These are phyloP conservation scores for Persicaria maculosa DNA, from an alignment of 148 eudicot species.

Conservation along the genomic window DNA sequence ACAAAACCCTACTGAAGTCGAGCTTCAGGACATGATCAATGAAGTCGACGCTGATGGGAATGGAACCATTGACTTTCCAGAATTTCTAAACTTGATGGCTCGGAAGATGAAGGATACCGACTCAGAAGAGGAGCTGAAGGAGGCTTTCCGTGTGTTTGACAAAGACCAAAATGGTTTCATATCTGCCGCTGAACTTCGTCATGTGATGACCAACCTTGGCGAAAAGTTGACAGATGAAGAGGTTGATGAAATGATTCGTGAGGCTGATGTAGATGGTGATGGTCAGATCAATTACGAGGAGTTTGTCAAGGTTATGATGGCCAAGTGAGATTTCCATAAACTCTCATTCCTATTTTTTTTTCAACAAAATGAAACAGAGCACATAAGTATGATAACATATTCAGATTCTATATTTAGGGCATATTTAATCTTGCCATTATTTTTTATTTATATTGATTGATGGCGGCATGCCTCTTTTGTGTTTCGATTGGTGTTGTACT, in stretches of 20 bases:
- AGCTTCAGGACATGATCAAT: conserved; percentile 40
- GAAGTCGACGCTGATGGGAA: conserved; percentile 40
- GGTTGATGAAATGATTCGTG: conserved; percentile 42
- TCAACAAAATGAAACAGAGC: conserved; percentile 16
- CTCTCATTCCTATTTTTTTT: conserved; percentile 7
- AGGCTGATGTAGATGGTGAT: conserved; percentile 41
- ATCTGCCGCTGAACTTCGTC: conserved; percentile 40
- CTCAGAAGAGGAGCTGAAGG: conserved; percentile 36
- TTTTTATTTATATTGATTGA: not conserved
- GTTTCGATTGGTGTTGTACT: conserved; percentile 1
- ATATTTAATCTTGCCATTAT: not conserved
- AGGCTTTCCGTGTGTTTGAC: conserved; percentile 42
- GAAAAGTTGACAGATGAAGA: conserved; percentile 41
- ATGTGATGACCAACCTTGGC: conserved; percentile 41
- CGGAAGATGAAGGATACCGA: conserved; percentile 39
- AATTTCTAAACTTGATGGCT: conserved; percentile 39
- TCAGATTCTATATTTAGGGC: conserved; percentile 17
- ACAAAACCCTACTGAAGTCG: conserved; percentile 42
- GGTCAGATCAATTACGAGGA: conserved; percentile 46
- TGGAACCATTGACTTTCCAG: conserved; percentile 33
- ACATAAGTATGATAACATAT: conserved; percentile 22
- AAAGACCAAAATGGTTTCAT: conserved; percentile 44
- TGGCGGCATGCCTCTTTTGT: not conserved
- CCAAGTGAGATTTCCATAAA: conserved; percentile 28
- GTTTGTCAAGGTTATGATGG: conserved; percentile 44